A percentile compares a stretch with the other conserved stretches of the same genome.
Evolutionary conservation across 1,139 yeast genomes (phyloP).

Genomic region (Candida freyschussii): DNA sequence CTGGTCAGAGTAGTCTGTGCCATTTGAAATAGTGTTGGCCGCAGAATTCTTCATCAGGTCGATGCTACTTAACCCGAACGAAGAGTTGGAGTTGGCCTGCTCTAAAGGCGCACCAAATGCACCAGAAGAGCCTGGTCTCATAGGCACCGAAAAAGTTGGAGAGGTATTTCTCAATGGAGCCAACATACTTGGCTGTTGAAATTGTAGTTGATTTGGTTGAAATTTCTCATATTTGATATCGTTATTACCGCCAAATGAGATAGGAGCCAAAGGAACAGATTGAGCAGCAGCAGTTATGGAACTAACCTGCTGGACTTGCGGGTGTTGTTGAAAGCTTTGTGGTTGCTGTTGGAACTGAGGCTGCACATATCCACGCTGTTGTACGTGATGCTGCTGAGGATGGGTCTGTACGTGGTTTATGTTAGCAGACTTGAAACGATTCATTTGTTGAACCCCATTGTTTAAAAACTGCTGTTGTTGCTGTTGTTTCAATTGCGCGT

Average conservation of each 20-base stretch:
- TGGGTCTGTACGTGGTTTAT: constrained; percentile 4
- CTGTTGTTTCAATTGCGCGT: constrained; percentile 22
- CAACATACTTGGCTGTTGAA: constrained; percentile 11
- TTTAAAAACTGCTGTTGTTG: constrained; percentile 24
- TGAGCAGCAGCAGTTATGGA: too few relatives aligned
- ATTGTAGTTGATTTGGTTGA: constrained; percentile 9
- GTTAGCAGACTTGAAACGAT: constrained; percentile 9
- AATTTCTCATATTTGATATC: constrained; percentile 5
- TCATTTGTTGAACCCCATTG: constrained; percentile 17
- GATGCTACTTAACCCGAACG: constrained; percentile 15
- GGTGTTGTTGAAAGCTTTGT: constrained; percentile 8
- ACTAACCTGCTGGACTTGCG: constrained; percentile 4
- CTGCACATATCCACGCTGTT: constrained; percentile 3
- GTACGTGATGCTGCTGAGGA: constrained; percentile 1
- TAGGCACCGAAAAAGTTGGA: constrained; percentile 16
- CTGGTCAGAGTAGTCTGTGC: constrained; percentile 11
- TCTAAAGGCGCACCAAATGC: constrained; percentile 16
- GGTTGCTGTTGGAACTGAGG: constrained; percentile 10
- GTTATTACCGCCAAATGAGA: constrained; percentile 8
- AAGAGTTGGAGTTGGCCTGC: constrained; percentile 14
- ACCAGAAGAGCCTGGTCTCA: constrained; percentile 14
- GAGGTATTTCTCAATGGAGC: constrained; percentile 16
- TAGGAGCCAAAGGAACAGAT: too few relatives aligned
- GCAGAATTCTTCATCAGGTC: constrained; percentile 13
- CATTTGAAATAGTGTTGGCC: constrained; percentile 9